Conservation (phyloP, 257 asterid species). For the Ligustrum vulgare region DNA sequence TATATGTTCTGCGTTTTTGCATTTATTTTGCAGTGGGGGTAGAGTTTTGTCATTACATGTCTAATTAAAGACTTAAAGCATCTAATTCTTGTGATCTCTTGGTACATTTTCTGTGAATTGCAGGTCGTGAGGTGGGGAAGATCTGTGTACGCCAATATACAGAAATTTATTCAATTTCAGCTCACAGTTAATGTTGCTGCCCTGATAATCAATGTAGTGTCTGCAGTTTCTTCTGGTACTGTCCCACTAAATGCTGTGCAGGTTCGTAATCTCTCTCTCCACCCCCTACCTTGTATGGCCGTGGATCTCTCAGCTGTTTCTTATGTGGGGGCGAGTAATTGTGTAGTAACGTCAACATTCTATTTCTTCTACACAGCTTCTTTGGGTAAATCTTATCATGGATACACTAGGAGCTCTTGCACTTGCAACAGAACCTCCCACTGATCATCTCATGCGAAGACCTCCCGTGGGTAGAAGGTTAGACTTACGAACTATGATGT, state of each 20-base stretch:
- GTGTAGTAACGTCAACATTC: not conserved
- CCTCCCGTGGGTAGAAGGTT: slow-evolving; percentile 96
- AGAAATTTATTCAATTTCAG: slow-evolving; percentile 95
- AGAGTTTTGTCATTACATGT: not conserved
- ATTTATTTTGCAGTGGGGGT: too few relatives aligned
- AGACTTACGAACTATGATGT: slow-evolving; percentile 19
- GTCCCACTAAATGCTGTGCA: slow-evolving; percentile 97
- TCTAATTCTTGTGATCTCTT: not conserved
- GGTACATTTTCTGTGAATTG: slow-evolving; percentile 22
- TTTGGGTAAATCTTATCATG: slow-evolving; percentile 99
- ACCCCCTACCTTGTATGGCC: slow-evolving; percentile 7
- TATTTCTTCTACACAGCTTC: slow-evolving; percentile 58
- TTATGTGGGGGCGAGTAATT: not conserved
- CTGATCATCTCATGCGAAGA: slow-evolving; percentile 89
- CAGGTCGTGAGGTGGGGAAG: slow-evolving; percentile 99
- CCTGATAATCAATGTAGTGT: slow-evolving; percentile 79
- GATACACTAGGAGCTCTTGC: slow-evolving; percentile 99
- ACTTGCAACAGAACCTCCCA: slow-evolving; percentile 93
- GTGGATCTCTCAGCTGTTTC: not conserved
- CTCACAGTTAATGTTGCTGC: slow-evolving; percentile 98
- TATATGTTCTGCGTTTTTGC: too few relatives aligned
- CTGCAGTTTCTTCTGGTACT: slow-evolving; percentile 85
- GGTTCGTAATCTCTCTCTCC: slow-evolving; percentile 42
- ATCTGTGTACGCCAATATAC: slow-evolving; percentile 94
- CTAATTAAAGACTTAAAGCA: not conserved